These are phyloP conservation scores for Solanum gracilifrons DNA, from an alignment of 257 asterid genomes.

Conservation along the genomic window DNA sequence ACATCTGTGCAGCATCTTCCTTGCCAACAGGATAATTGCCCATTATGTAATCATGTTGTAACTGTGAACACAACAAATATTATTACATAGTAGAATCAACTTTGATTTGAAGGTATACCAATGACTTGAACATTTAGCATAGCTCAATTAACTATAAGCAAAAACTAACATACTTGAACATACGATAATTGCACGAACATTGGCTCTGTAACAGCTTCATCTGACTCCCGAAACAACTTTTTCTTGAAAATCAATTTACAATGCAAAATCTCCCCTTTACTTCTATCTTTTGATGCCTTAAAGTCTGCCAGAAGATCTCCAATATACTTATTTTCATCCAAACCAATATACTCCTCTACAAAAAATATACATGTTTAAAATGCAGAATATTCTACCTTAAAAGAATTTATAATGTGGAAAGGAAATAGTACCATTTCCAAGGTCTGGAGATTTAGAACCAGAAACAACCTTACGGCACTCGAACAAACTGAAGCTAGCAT, in stretches of 20 bases:
- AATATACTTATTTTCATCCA: constrained; percentile 88
- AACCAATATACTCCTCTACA: constrained; percentile 80
- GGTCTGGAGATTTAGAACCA: constrained; percentile 84
- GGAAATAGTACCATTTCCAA: constrained; percentile 62
- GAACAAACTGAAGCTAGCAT: constrained; percentile 84
- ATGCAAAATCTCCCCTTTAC: constrained; percentile 91
- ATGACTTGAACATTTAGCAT: not conserved
- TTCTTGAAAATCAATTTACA: constrained; percentile 80
- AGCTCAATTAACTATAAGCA: not conserved
- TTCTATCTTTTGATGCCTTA: constrained; percentile 87
- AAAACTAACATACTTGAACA: constrained; percentile 59
- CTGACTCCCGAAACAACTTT: constrained; percentile 93
- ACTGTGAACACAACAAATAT: constrained; percentile 34
- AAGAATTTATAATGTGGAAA: not conserved
- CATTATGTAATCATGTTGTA: constrained; percentile 84
- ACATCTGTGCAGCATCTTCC: constrained; percentile 97
- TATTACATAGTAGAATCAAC: not conserved
- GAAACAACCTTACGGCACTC: constrained; percentile 89
- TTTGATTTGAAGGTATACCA: not conserved
- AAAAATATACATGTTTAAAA: not conserved
- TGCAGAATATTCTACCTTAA: not conserved
- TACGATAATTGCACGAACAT: constrained; percentile 93
- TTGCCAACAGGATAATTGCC: constrained; percentile 98
- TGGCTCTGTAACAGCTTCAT: constrained; percentile 83
- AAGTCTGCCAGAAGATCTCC: constrained; percentile 96